phyloP scores from a whole-genome alignment of 2,329 filamentous ascomycete genomes.

The Colletotrichum eleusines region DNA sequence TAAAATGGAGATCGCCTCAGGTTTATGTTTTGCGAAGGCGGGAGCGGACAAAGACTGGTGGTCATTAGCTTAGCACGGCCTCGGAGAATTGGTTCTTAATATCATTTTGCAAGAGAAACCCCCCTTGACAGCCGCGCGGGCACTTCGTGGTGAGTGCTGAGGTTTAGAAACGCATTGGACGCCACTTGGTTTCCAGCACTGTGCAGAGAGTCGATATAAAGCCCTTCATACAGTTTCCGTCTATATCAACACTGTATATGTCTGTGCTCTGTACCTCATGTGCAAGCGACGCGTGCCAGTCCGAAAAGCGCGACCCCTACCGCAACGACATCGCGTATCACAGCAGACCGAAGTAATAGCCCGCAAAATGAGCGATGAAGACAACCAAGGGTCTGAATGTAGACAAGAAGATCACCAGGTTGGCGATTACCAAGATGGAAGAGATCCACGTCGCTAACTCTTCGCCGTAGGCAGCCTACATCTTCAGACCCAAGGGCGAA shows the following conservation, averaged over 20 bases:
- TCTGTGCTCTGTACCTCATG: constrained; percentile 16
- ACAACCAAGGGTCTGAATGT: constrained; percentile 9
- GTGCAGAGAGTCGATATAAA: accelerated
- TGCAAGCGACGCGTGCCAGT: constrained; percentile 25
- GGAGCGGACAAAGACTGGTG: constrained; percentile 33
- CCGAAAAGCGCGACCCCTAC: constrained; percentile 26
- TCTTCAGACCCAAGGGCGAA: constrained; percentile 67
- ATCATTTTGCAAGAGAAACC: constrained; percentile 15
- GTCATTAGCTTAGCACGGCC: constrained; percentile 36
- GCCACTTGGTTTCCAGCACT: not conserved
- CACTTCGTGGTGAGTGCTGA: not conserved
- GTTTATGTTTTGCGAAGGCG: constrained; percentile 26
- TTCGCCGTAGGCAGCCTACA: constrained; percentile 66
- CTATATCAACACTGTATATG: not conserved
- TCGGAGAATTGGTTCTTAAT: constrained; percentile 36
- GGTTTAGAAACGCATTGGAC: not conserved
- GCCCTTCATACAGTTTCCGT: not conserved
- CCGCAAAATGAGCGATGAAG: constrained; percentile 26
- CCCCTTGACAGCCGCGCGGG: not conserved
- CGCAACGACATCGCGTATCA: constrained; percentile 8
- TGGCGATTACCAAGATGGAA: constrained; percentile 5
- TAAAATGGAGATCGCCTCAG: constrained; percentile 22
- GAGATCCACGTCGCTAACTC: not conserved
- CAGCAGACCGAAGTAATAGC: not conserved
- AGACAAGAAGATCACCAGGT: constrained; percentile 61